Evolutionary conservation across 768 basidiomycete genomes (phyloP).

Genomic region (Holtermanniella nyarrowii): DNA sequence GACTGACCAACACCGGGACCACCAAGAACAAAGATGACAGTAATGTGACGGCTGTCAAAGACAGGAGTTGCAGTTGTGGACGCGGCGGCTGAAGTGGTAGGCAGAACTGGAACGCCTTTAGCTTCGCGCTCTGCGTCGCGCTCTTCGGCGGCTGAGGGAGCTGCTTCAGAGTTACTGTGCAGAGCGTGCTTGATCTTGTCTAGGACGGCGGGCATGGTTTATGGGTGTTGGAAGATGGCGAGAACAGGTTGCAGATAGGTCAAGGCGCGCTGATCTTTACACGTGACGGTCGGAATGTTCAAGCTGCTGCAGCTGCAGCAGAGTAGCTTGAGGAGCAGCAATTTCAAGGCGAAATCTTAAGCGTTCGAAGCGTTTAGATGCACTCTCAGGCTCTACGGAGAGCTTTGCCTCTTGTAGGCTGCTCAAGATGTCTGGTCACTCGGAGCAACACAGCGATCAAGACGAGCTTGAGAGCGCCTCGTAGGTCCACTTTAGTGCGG

Average conservation of each 20-base stretch:
- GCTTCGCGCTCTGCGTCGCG: neutral
- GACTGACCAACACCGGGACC: constrained; percentile 83
- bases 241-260: constrained; percentile 1
- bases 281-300: no score
- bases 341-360: no score
- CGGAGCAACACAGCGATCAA: no score
- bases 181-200: constrained; percentile 31
- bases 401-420: no score
- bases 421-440: no score
- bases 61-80: constrained; percentile 35
- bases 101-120: neutral
- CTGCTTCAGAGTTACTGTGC: neutral
- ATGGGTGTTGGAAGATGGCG: neutral
- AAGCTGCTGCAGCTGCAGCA: no score
- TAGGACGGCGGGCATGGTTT: constrained; percentile 19
- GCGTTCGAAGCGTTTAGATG: no score
- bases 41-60: constrained; percentile 65
- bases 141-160: neutral
- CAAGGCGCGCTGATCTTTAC: no score
- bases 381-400: no score
- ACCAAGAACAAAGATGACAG: constrained; percentile 88
- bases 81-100: neutral
- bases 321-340: no score
- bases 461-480: no score
- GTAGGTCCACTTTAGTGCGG: no score